Evolutionary conservation across 768 basidiomycete genomes (phyloP).

Genomic region (Asterophora lycoperdoides): DNA sequence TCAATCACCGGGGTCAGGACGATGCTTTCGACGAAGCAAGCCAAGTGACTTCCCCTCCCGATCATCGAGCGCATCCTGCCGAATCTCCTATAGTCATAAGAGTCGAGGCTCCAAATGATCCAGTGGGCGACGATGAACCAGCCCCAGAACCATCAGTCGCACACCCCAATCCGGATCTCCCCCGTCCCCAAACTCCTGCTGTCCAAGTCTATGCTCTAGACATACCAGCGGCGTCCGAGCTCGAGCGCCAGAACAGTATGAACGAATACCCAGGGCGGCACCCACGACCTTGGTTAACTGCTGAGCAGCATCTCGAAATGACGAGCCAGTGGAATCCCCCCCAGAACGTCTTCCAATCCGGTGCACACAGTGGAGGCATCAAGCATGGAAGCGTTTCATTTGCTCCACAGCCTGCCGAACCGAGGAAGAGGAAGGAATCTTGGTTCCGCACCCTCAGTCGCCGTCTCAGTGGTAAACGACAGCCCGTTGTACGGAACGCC

Average conservation of each 20-base stretch:
- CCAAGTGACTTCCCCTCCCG: slow-evolving; percentile 10
- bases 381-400: slow-evolving; percentile 4
- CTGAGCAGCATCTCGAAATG: slow-evolving; percentile 27
- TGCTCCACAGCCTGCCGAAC: slow-evolving; percentile 19
- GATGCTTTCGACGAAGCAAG: slow-evolving; percentile 2
- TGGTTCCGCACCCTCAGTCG: slow-evolving; percentile 39
- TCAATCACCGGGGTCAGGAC: not conserved
- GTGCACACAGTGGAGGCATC: slow-evolving; percentile 1
- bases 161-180: not conserved
- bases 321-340: slow-evolving; percentile 15
- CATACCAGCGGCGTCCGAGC: slow-evolving; percentile 29
- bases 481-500: slow-evolving; percentile 17
- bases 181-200: slow-evolving; percentile 18
- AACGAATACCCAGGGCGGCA: slow-evolving; percentile 18
- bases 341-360: slow-evolving; percentile 7
- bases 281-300: slow-evolving; percentile 36
- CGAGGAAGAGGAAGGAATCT: slow-evolving; percentile 32
- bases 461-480: slow-evolving; percentile 16
- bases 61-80: not conserved
- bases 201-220: slow-evolving; percentile 27
- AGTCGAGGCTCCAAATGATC: slow-evolving; percentile 1
- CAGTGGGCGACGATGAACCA: not conserved
- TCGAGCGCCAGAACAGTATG: slow-evolving; percentile 20
- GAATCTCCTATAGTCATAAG: slow-evolving; percentile 6
- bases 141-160: not conserved